Evolutionary conservation across 805 yeast species (phyloP), one percentile per base, ranked within the genome.

Genomic region (Starmerella potacharoeniae): DNA sequence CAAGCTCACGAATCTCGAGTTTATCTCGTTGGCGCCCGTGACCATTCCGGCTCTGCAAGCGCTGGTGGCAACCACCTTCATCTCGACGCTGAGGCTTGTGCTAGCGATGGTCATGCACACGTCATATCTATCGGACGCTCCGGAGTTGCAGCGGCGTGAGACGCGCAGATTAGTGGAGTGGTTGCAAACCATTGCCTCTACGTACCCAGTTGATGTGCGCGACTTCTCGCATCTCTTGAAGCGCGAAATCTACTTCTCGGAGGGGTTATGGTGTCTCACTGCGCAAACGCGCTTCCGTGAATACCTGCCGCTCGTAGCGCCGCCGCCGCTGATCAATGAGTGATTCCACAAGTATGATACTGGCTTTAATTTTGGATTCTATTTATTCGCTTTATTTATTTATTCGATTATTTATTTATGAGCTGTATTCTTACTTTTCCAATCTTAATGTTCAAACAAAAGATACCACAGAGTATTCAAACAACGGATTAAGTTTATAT

Each of bases 251-350:
- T 60, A 55, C 57, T 55, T 50, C 39, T 55, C 60, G 28, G 61
- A 60, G 28, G 63, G 64, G 16, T 44, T 59, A 17, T 61, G 64
- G 64, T 52, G 58, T 42, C 54, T 57, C 11, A 53, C 62, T 3
- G 54, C 63, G 3, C 63, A 61, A 17, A 55, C 60, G 8, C 55
- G 49, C 30, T 60, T 51, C 54, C 41, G 54, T 17, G 35, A 36
- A 28, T 55, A 44, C 47, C 49, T 60, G 33, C 55, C 58, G 13
- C 51, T 39, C 5, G 61, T 60, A 2, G 54, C 59, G 8, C 60
- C 63, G 6, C 63, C 61, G 17, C 56, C 58, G 11, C 49, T 59
- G 41, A 48, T 51, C 41, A 35, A 40, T 40, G 43, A 40, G 29
- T 40, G 13, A 17, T 9, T 40, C 6, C 10, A 37, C 11, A 29